Conservation (phyloP, 2,329 filamentous ascomycete species). For the Nothophoma quercina region DNA sequence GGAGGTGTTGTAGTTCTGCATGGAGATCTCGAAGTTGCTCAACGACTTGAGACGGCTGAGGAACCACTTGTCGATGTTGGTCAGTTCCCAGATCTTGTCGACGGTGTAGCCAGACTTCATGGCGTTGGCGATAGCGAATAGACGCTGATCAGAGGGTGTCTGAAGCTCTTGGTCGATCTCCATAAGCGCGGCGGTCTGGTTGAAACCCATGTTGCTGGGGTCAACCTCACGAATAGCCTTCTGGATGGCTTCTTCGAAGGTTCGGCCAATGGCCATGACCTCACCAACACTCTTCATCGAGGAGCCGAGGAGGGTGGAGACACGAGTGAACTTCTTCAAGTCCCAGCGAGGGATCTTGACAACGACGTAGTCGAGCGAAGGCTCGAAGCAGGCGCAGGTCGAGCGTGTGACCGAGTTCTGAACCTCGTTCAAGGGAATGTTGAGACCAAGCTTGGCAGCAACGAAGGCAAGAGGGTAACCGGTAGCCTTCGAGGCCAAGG, state of each 20-base stretch:
- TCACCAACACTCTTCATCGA: conserved; percentile 99
- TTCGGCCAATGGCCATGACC: conserved; percentile 97
- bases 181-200: conserved; percentile 85
- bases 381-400: conserved; percentile 97
- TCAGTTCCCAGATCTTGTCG: conserved; percentile 97
- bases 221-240: conserved; percentile 97
- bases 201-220: conserved; percentile 94
- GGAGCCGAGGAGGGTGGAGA: conserved; percentile 93
- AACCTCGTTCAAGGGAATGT: conserved; percentile 95
- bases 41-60: conserved; percentile 88
- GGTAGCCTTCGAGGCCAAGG: conserved; percentile 94
- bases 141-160: conserved; percentile 94
- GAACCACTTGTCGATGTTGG: conserved; percentile 99
- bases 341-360: conserved; percentile 99
- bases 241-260: conserved; percentile 97
- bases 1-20: conserved; percentile 74
- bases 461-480: conserved; percentile 97
- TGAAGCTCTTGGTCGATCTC: conserved; percentile 95
- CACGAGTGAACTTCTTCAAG: conserved; percentile 97
- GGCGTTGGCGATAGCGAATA: conserved; percentile 97
- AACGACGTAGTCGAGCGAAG: conserved; percentile 95
- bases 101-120: conserved; percentile 95
- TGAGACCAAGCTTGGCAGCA: conserved; percentile 93
- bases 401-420: conserved; percentile 94
- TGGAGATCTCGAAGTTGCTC: conserved; percentile 84